Conservation (phyloP, 768 basidiomycete species). For the Strobilomyces echinocephalus region DNA sequence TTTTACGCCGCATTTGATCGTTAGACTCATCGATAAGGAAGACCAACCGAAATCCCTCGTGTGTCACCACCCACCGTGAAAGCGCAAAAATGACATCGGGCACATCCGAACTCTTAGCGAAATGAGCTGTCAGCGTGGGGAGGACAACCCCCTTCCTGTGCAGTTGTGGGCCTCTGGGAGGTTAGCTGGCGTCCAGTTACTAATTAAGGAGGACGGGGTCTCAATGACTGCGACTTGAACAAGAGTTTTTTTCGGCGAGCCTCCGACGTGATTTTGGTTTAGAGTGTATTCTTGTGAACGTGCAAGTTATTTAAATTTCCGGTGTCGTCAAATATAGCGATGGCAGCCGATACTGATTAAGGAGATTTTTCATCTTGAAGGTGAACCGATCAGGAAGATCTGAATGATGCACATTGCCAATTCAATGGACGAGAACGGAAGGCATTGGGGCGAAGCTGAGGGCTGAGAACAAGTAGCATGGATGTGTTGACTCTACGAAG, state of each 20-base stretch:
- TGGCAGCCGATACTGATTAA: slow-evolving; percentile 6
- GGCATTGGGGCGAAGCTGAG: not conserved
- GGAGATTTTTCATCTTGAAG: slow-evolving; percentile 13
- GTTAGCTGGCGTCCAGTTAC: not conserved
- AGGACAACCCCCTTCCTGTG: not conserved
- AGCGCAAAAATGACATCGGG: not conserved
- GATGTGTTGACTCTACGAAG: not conserved
- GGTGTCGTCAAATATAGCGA: not conserved
- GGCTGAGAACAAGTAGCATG: slow-evolving; percentile 1
- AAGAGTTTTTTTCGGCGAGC: not conserved
- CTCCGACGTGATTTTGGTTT: not conserved
- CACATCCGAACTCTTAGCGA: not conserved
- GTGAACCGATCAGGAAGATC: slow-evolving; percentile 14
- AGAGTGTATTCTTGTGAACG: slow-evolving; percentile 4
- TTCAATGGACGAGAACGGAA: not conserved
- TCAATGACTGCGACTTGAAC: not conserved
- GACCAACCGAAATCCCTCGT: not conserved
- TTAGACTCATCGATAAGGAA: not conserved
- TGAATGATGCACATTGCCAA: not conserved
- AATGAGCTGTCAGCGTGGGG: not conserved
- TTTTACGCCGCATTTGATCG: not conserved
- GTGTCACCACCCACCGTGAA: not conserved
- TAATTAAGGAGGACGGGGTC: not conserved
- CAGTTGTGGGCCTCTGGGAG: not conserved
- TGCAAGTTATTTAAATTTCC: not conserved